Evolutionary conservation across 2,329 filamentous ascomycete species (phyloP), one percentile per base, ranked within the genome.

Genomic region (Taxawa tesnikishii): DNA sequence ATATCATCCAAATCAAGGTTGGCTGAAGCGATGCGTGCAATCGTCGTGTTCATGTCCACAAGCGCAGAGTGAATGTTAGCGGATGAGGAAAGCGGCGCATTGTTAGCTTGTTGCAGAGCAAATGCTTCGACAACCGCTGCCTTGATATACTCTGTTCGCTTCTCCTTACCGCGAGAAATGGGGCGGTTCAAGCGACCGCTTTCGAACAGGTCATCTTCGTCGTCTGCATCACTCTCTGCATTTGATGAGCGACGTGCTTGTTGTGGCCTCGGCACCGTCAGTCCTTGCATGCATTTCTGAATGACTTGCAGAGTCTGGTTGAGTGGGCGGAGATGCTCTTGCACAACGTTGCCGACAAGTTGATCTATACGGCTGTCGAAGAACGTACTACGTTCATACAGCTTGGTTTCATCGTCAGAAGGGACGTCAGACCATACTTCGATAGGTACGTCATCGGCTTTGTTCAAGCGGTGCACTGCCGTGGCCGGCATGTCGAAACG

Each of bases 341-440:
- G 74, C 31, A 98, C 60, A 3, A 90, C 66, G 29, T 72, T 73
- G 32, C 81, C 82, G 42, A 98, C 81, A 41, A 96, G 60, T 31
- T 84, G 75, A 50, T 94, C 85, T 40, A 98, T 83, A 49, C 83
- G 85, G 28, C 75, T 79, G 49, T 96, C 85, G 48, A 96, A 94
- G 67, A 94, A 96, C 28, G 75, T 72, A 41, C 82, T 83, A 29
- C 85, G 75, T 32, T 77, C 75, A 42, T 82, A 75, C 34, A 96
- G 65, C 56, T 93, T 94, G 31, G 75, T 73, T 37, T 92, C 83
- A 47, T 94, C 32, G 24, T 38, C 38, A 8, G 19, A 23, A 8
- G 19, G 77, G 28, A 79, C 75, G 49, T 80, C 80, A 48, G 93
- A 85, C 90, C 90, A 98, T 54, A 96, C 88, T 51, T 87, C 94